phyloP scores from a whole-genome alignment of 2,329 filamentous ascomycete genomes.

The Lasiodiplodia sp. region DNA sequence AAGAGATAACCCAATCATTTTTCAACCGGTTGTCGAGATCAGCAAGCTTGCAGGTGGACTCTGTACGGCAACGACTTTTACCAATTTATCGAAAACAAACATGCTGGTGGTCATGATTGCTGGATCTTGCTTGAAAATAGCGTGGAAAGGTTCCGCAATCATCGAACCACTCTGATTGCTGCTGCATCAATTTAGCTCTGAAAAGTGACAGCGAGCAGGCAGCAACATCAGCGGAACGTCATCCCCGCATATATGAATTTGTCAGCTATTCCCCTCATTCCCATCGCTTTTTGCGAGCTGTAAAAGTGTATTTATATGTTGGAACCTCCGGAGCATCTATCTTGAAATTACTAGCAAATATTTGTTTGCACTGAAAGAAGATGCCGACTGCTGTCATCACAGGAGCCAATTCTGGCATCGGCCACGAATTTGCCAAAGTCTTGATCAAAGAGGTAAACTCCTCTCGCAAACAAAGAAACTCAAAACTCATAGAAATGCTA shows the following conservation, averaged over 20 bases:
- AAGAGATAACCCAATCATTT: too few relatives aligned
- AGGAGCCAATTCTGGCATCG: conserved; percentile 52
- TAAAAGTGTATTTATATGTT: neutral
- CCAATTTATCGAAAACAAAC: too few relatives aligned
- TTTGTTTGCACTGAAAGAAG: conserved; percentile 13
- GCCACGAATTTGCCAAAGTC: conserved; percentile 45
- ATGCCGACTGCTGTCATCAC: conserved; percentile 53
- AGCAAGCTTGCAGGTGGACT: too few relatives aligned
- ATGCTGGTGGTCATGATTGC: too few relatives aligned
- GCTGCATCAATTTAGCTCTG: too few relatives aligned
- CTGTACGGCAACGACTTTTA: too few relatives aligned
- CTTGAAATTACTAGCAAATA: neutral
- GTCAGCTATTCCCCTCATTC: conserved; percentile 11
- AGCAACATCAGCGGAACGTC: neutral
- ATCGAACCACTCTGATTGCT: too few relatives aligned
- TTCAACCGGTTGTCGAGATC: too few relatives aligned
- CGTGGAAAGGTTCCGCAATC: too few relatives aligned
- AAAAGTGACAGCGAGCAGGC: too few relatives aligned
- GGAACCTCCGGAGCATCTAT: too few relatives aligned
- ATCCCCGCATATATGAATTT: conserved; percentile 17
- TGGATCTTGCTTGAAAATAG: too few relatives aligned
- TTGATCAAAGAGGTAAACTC: conserved; percentile 38
- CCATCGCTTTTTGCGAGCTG: neutral
- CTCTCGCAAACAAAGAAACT: neutral
- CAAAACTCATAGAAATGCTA: conserved; percentile 28